Conservation (phyloP, 2,329 filamentous ascomycete species). For the Calonectria pteridis region DNA sequence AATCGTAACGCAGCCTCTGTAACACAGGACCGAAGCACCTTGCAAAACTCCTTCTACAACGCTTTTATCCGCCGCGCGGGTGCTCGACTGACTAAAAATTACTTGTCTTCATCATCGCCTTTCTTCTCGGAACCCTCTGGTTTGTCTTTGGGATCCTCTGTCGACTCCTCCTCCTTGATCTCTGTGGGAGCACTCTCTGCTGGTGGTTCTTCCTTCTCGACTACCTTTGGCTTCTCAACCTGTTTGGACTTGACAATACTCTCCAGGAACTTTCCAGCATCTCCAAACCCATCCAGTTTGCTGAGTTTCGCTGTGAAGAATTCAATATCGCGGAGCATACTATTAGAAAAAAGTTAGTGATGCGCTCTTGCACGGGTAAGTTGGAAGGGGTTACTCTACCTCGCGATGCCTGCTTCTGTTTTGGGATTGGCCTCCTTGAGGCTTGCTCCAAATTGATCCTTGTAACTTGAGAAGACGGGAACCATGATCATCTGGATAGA, state of each 20-base stretch:
- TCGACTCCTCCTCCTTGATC: slow-evolving; percentile 29
- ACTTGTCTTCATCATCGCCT: slow-evolving; percentile 38
- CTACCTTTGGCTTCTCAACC: slow-evolving; percentile 65
- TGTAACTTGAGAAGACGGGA: slow-evolving; percentile 86
- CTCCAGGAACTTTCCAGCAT: slow-evolving; percentile 77
- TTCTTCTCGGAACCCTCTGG: slow-evolving; percentile 25
- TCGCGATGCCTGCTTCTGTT: slow-evolving; percentile 76
- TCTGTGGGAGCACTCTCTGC: slow-evolving; percentile 28
- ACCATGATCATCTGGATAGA: slow-evolving; percentile 87
- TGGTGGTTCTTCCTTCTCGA: slow-evolving; percentile 32
- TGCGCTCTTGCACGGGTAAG: not conserved
- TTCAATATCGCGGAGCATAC: slow-evolving; percentile 82
- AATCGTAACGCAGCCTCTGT: slow-evolving; percentile 17
- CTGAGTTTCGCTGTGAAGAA: slow-evolving; percentile 77
- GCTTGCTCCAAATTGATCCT: slow-evolving; percentile 80
- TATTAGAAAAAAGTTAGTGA: slow-evolving; percentile 50
- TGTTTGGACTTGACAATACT: slow-evolving; percentile 74
- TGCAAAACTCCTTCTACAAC: slow-evolving; percentile 5
- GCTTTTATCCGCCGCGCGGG: not conserved
- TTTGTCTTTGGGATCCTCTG: slow-evolving; percentile 30
- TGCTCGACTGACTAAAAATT: slow-evolving; percentile 9
- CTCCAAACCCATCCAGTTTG: slow-evolving; percentile 83
- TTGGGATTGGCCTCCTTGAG: slow-evolving; percentile 75
- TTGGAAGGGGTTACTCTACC: slow-evolving; percentile 65
- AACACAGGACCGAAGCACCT: not conserved